phyloP scores from a whole-genome alignment of 2,329 filamentous ascomycete genomes.

The Sclerotinia minor region DNA sequence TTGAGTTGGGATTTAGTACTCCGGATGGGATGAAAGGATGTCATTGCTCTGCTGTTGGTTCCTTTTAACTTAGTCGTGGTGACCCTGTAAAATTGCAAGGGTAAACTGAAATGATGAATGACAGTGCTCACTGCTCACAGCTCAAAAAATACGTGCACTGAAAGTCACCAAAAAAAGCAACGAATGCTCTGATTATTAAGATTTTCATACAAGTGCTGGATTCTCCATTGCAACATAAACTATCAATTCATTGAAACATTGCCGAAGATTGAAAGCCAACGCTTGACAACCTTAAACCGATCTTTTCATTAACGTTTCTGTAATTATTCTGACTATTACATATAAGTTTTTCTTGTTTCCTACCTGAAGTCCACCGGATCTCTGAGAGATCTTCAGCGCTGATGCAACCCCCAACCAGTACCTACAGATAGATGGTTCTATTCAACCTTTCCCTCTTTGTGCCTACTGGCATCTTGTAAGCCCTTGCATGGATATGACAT shows the following conservation, averaged over 20 bases:
- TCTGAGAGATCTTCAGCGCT: neutral
- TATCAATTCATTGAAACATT: neutral
- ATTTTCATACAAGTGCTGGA: neutral
- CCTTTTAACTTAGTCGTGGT: neutral
- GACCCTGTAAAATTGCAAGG: constrained; percentile 12
- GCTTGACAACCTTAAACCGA: neutral
- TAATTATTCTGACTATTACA: neutral
- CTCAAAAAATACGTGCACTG: constrained; percentile 1
- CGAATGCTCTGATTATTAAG: neutral
- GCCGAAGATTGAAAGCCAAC: neutral
- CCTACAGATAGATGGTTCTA: neutral
- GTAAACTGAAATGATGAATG: neutral
- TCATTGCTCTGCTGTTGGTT: neutral
- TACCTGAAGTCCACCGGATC: neutral
- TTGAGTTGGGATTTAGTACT: neutral
- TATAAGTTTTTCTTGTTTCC: neutral
- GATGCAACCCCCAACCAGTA: neutral
- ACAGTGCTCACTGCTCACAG: neutral
- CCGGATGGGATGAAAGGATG: constrained; percentile 1
- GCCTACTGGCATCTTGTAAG: neutral
- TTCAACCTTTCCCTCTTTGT: neutral
- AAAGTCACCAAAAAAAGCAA: neutral
- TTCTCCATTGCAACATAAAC: neutral
- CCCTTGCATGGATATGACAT: neutral
- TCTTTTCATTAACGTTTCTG: neutral